phyloP scores from a whole-genome alignment of 805 yeast species.

The Ogataea trehalophila region DNA sequence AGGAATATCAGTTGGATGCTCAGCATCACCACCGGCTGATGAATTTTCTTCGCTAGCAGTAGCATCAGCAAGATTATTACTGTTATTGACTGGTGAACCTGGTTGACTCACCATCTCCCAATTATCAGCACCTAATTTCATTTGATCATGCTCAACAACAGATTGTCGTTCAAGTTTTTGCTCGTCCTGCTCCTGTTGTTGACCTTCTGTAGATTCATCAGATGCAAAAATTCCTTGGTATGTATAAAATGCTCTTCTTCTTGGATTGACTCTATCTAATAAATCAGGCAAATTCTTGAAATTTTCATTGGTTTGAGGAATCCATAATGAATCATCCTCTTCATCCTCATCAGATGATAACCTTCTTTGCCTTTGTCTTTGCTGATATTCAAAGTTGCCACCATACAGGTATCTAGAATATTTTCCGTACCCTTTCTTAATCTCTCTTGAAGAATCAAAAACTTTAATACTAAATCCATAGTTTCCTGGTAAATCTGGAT shows the following conservation, averaged over 20 bases:
- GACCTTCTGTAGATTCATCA: slow-evolving; percentile 5
- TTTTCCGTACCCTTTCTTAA: slow-evolving; percentile 15
- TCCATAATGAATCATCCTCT: slow-evolving; percentile 34
- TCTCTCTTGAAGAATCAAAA: slow-evolving; percentile 30
- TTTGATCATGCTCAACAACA: not conserved
- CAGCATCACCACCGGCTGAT: not conserved
- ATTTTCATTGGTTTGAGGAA: slow-evolving; percentile 38
- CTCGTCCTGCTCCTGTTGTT: not conserved
- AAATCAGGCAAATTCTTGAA: slow-evolving; percentile 38
- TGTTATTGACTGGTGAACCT: not conserved
- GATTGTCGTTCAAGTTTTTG: not conserved
- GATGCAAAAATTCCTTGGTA: slow-evolving; percentile 18
- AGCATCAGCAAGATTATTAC: not conserved
- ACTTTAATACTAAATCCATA: slow-evolving; percentile 44
- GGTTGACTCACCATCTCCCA: slow-evolving; percentile 1
- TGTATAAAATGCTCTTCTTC: slow-evolving; percentile 29
- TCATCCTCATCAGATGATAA: slow-evolving; percentile 11
- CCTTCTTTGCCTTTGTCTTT: not conserved
- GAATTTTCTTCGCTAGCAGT: not conserved
- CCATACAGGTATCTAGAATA: slow-evolving; percentile 9
- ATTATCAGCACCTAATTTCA: not conserved
- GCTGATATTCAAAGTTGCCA: slow-evolving; percentile 1
- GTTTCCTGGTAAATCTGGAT: slow-evolving; percentile 46
- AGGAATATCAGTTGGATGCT: not conserved
- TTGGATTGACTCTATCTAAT: slow-evolving; percentile 26